These are phyloP conservation scores for Artemisia tridentata DNA, from an alignment of 129 eudicot genomes.

Conservation along the genomic window DNA sequence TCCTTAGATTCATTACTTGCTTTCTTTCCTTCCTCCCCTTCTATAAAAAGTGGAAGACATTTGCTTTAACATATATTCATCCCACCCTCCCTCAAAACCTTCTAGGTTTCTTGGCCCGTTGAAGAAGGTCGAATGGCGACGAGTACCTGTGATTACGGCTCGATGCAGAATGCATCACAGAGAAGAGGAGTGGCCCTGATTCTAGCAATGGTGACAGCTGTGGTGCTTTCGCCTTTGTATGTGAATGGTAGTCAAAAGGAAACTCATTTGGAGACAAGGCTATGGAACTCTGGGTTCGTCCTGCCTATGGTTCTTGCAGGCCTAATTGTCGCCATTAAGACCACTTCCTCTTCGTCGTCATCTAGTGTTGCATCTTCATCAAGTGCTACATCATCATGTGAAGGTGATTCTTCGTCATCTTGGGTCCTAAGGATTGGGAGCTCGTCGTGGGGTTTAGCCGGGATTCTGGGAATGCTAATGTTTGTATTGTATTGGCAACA, in stretches of 20 bases:
- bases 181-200: conserved; percentile 72
- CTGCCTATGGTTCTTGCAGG: conserved; percentile 73
- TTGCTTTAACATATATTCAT: not conserved
- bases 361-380: conserved; percentile 4
- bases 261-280: conserved; percentile 37
- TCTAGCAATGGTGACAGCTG: conserved; percentile 55
- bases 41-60: conserved; percentile 2
- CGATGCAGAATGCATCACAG: conserved; percentile 40
- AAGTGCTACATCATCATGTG: not conserved
- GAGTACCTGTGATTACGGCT: conserved; percentile 5
- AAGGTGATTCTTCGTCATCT: conserved; percentile 25
- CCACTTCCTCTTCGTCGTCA: conserved; percentile 40
- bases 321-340: conserved; percentile 73
- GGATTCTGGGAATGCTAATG: conserved; percentile 57
- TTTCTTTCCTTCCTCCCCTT: conserved; percentile 7
- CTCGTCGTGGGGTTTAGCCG: conserved; percentile 80
- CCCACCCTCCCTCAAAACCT: not conserved
- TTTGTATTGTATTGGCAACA: conserved; percentile 69
- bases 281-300: conserved; percentile 76
- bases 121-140: conserved; percentile 27
- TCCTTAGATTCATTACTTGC: conserved; percentile 32
- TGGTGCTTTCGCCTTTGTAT: conserved; percentile 76
- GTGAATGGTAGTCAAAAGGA: conserved; percentile 33
- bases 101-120: not conserved
- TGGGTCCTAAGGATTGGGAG: conserved; percentile 51